These are phyloP conservation scores for Boletellus ananas DNA, from an alignment of 768 basidiomycete species.

Conservation along the genomic window DNA sequence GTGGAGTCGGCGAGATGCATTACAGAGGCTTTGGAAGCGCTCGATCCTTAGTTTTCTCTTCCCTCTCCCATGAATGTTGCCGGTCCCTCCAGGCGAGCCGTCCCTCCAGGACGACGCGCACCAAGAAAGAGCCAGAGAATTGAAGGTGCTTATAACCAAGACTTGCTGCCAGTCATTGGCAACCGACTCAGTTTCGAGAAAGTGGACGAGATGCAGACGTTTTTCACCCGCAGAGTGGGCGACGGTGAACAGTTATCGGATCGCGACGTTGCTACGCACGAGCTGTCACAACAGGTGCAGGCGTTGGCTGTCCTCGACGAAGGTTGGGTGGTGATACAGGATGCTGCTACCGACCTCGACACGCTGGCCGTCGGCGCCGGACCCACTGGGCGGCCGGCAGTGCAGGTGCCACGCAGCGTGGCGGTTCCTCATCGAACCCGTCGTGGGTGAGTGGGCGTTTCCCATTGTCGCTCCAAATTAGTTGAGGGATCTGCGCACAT, in stretches of 20 bases:
- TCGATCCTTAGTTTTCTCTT: too few relatives aligned
- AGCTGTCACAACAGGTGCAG: conserved; percentile 24
- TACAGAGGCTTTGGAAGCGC: too few relatives aligned
- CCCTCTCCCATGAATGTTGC: conserved; percentile 23
- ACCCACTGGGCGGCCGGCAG: not conserved
- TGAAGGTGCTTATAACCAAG: conserved; percentile 25
- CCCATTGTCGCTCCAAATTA: not conserved
- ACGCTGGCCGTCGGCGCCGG: not conserved
- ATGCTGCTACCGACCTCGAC: too few relatives aligned
- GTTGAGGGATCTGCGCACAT: conserved; percentile 1
- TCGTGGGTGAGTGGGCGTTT: not conserved
- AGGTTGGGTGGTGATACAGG: too few relatives aligned
- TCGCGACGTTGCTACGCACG: conserved; percentile 21
- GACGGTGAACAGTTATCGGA: conserved; percentile 16
- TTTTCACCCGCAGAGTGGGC: conserved; percentile 3
- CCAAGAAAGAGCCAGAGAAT: conserved; percentile 4
- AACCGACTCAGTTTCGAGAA: conserved; percentile 15
- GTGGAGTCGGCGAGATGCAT: too few relatives aligned
- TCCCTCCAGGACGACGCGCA: not conserved
- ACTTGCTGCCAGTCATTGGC: conserved; percentile 20
- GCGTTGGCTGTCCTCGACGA: conserved; percentile 5
- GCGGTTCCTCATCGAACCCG: not conserved
- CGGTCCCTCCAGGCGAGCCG: conserved; percentile 21
- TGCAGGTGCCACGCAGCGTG: not conserved
- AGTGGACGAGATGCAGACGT: conserved; percentile 16